phyloP scores from a whole-genome alignment of 352 stramenopile species.

The Peronospora destructor region DNA sequence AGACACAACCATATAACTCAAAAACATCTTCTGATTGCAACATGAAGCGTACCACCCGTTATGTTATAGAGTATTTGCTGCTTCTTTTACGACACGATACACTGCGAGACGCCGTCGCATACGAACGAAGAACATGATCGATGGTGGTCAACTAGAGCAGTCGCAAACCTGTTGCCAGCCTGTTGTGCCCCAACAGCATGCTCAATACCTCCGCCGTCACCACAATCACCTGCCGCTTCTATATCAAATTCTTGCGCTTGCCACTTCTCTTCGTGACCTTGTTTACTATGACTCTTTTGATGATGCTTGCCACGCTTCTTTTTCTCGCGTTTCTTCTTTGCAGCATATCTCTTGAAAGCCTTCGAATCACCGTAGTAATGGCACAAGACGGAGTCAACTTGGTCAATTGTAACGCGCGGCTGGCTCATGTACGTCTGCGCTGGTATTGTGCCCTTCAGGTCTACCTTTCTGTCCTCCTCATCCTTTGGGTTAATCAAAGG shows the following conservation, averaged over 20 bases:
- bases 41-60: neutral
- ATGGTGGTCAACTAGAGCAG: slow-evolving; percentile 24
- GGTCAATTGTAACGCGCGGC: slow-evolving; percentile 42
- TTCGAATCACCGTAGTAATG: slow-evolving; percentile 75
- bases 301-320: slow-evolving; percentile 28
- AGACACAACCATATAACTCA: slow-evolving; percentile 1
- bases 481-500: slow-evolving; percentile 67
- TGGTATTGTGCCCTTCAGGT: slow-evolving; percentile 57
- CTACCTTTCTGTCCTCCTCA: slow-evolving; percentile 22
- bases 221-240: slow-evolving; percentile 7
- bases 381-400: slow-evolving; percentile 56
- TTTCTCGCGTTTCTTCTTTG: slow-evolving; percentile 36
- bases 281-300: slow-evolving; percentile 6
- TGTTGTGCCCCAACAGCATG: slow-evolving; percentile 7
- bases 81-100: slow-evolving; percentile 27
- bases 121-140: slow-evolving; percentile 30
- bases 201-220: slow-evolving; percentile 8
- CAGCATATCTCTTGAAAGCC: slow-evolving; percentile 57
- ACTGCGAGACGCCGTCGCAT: slow-evolving; percentile 26
- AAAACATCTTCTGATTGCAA: slow-evolving; percentile 5
- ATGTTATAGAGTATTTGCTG: slow-evolving; percentile 13
- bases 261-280: slow-evolving; percentile 8
- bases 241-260: slow-evolving; percentile 14
- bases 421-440: slow-evolving; percentile 69
- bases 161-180: slow-evolving; percentile 12